These are phyloP conservation scores for Luvunga scandens DNA, from an alignment of 345 rosid species.

Conservation along the genomic window DNA sequence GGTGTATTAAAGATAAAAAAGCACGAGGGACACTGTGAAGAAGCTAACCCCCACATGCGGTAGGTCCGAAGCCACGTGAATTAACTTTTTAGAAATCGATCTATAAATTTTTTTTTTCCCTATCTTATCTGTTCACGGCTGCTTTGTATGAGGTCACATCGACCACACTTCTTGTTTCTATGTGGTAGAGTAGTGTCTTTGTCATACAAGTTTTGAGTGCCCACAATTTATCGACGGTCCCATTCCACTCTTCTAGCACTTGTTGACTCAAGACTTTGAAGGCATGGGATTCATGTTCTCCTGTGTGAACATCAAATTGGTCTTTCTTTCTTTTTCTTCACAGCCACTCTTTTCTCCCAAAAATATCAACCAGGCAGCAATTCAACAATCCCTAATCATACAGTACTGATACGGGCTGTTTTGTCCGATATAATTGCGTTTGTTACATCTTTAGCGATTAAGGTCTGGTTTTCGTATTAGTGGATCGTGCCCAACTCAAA, in stretches of 20 bases:
- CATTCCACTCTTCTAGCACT: neutral
- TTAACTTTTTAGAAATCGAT: neutral
- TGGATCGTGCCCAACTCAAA: neutral
- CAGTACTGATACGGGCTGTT: too few relatives aligned
- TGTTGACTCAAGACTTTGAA: neutral
- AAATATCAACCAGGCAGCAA: neutral
- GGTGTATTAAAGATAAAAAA: neutral
- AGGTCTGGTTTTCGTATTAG: too few relatives aligned
- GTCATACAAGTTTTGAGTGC: neutral
- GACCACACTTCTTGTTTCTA: neutral
- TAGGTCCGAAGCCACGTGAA: constrained; percentile 30
- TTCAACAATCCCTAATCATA: neutral
- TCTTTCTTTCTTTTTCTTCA: neutral
- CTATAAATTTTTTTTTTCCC: too few relatives aligned
- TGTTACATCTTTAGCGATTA: too few relatives aligned
- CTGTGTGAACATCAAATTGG: neutral
- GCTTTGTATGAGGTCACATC: constrained; percentile 5
- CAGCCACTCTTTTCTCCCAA: neutral
- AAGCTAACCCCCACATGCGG: neutral
- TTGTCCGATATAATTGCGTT: neutral
- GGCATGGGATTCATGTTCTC: constrained; percentile 9
- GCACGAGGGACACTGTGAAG: neutral
- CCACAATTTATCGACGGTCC: neutral
- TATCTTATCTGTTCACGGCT: constrained; percentile 26
- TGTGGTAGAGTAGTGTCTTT: neutral